Evolutionary conservation across 225 moss, liverwort and hornwort genomes (phyloP), one percentile per base, ranked within the genome.

Genomic region (Rhytidiadelphus loreus): DNA sequence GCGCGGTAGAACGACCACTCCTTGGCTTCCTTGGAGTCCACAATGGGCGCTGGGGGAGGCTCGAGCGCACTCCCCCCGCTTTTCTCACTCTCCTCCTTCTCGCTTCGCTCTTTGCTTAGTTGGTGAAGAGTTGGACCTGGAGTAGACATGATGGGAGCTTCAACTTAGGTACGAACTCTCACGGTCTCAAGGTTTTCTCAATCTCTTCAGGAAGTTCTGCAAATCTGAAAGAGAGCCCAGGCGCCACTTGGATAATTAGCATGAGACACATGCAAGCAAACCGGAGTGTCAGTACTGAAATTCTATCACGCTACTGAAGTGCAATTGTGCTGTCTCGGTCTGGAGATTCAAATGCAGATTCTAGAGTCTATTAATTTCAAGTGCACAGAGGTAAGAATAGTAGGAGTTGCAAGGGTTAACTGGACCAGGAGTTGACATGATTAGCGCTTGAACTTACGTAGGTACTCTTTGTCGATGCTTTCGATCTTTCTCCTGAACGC

Each of bases 1-100:
- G 93, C 93, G 24, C 88, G 77, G 60, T 91, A 94, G 68, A 94
- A 92, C 7, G 86, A 85, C 90, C 87, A 94, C 25, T 82, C 55
- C 9, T 0, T 26, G 24, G 91, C 11, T 71, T 94, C 94, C 64
- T 66, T 50, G 26, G 3, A 4, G 83, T 90, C 85, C 79, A 93
- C 89, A 8, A 92, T 6, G 1, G 92, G 90, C 32, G 77, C 89
- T 9, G 89, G 63, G 37, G 50, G 29, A 62, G 86, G 53, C 63
- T 77, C 86, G 0, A 2, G 1, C 16, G 1, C 22, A 16, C 9
- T 23, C 4, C 9, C 79, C 62, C 13, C 50, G 56, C 7, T 44
- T 65, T 28, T n/a, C 32, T 32, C 89, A 52, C 25, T 64, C 63
- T 77, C 58, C 77, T 62, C 75, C 68, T n/a, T 64, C 55, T 86